phyloP scores from a whole-genome alignment of 2,329 filamentous ascomycete genomes.

The Chaetomiaceae sp. region DNA sequence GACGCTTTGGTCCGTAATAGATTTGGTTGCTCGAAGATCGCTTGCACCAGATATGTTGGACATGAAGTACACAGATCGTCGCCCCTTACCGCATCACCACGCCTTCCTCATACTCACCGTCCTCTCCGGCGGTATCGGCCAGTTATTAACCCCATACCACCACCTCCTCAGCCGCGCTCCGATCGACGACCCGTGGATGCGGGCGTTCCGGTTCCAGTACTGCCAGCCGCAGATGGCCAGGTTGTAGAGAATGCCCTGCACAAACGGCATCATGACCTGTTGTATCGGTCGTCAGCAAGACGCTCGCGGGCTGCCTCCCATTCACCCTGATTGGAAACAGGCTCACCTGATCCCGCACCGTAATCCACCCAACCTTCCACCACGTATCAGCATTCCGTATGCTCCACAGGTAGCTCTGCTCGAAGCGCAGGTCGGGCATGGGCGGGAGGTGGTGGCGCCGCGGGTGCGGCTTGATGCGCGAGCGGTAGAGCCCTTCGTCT shows the following conservation, averaged over 20 bases:
- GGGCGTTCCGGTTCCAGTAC: conserved; percentile 76
- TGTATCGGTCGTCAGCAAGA: background rate
- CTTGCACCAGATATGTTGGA: background rate
- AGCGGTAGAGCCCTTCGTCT: conserved; percentile 4
- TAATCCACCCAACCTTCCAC: conserved; percentile 79
- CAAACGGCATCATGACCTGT: conserved; percentile 77
- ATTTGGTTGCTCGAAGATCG: background rate
- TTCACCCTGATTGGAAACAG: background rate
- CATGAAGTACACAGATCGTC: background rate
- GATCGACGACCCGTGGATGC: conserved; percentile 68
- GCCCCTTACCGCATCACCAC: background rate
- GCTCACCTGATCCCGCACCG: conserved; percentile 77
- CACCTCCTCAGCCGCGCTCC: conserved; percentile 78
- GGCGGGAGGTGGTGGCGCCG: conserved; percentile 50
- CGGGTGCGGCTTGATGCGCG: conserved; percentile 40
- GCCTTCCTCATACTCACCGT: background rate
- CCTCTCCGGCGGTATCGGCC: conserved; percentile 58
- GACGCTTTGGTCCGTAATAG: conserved; percentile 8
- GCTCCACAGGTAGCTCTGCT: conserved; percentile 95
- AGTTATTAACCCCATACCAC: conserved; percentile 96
- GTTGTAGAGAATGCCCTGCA: conserved; percentile 87
- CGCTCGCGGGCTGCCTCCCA: background rate
- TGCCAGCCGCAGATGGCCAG: conserved; percentile 82
- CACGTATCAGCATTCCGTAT: conserved; percentile 74
- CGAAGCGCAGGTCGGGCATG: conserved; percentile 88